Conservation (phyloP, 306 rosid species). For the Castanopsis chinensis region DNA sequence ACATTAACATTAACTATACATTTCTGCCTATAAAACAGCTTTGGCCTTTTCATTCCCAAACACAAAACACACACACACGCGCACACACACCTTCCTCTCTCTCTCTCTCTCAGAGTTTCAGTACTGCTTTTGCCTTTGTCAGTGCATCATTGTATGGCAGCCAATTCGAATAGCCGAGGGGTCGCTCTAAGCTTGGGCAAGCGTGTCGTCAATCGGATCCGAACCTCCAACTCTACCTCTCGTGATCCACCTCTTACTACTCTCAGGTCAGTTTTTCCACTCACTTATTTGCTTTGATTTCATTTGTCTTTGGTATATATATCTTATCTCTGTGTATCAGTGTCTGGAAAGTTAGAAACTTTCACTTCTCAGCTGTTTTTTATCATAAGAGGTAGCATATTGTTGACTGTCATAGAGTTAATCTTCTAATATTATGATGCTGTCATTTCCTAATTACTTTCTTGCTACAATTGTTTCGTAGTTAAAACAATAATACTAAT, state of each 20-base stretch:
- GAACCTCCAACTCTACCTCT: slow-evolving; percentile 27
- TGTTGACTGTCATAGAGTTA: background rate
- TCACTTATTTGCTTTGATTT: background rate
- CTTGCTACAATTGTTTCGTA: too few species aligned
- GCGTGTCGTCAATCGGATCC: slow-evolving; percentile 62
- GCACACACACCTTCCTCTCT: background rate
- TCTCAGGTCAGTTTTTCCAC: slow-evolving; percentile 29
- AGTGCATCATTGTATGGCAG: slow-evolving; percentile 74
- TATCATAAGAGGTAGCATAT: too few species aligned
- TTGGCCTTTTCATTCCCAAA: background rate
- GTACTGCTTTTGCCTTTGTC: background rate
- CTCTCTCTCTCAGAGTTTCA: background rate
- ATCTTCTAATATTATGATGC: background rate
- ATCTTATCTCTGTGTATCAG: too few species aligned
- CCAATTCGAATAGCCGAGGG: slow-evolving; percentile 79
- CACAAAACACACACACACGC: background rate
- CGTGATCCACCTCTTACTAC: slow-evolving; percentile 20
- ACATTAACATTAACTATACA: too few species aligned
- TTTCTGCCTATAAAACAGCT: background rate
- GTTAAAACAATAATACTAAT: background rate
- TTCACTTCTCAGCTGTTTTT: too few species aligned
- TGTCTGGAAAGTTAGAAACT: too few species aligned
- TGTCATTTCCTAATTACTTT: background rate
- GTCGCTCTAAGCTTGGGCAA: slow-evolving; percentile 65
- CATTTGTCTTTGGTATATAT: too few species aligned